These are phyloP conservation scores for Gnomoniopsis smithogilvyi DNA, from an alignment of 2,329 filamentous ascomycete species.

Conservation along the genomic window DNA sequence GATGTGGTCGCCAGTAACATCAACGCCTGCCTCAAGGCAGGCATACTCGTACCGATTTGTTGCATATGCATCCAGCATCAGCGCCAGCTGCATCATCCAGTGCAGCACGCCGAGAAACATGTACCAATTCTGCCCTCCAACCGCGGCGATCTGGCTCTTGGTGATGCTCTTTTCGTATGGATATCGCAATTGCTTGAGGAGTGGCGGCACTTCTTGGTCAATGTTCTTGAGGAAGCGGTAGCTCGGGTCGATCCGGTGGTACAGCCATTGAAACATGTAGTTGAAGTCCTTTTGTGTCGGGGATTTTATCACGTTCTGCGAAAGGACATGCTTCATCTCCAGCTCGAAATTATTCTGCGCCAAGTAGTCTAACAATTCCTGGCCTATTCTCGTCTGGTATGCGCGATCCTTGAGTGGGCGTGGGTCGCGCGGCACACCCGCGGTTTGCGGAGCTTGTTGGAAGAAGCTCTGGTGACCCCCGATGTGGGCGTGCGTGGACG, in stretches of 20 bases:
- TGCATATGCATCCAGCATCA: constrained; percentile 86
- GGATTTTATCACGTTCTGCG: constrained; percentile 84
- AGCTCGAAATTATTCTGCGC: constrained; percentile 94
- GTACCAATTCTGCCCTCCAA: constrained; percentile 95
- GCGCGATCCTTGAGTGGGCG: constrained; percentile 78
- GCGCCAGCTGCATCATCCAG: constrained; percentile 98
- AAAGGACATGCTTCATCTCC: constrained; percentile 94
- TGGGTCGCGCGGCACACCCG: constrained; percentile 81
- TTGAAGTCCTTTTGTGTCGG: constrained; percentile 99
- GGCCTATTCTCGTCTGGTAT: constrained; percentile 78
- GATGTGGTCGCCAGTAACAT: constrained; percentile 85
- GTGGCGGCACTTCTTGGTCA: constrained; percentile 88
- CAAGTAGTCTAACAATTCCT: constrained; percentile 89
- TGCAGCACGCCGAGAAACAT: constrained; percentile 91
- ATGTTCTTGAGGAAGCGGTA: constrained; percentile 94
- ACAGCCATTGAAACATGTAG: constrained; percentile 96
- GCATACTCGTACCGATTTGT: constrained; percentile 82
- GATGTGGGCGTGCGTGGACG: constrained; percentile 64
- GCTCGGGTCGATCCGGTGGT: constrained; percentile 90
- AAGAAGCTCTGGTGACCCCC: constrained; percentile 88
- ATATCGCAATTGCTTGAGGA: constrained; percentile 90
- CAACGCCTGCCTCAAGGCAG: constrained; percentile 81
- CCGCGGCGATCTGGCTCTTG: constrained; percentile 91
- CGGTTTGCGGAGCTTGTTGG: constrained; percentile 76
- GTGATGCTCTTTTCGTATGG: constrained; percentile 95